Evolutionary conservation across 179 eudicot species (phyloP), one percentile per base, ranked within the genome.

Genomic region (Kewa caespitosa): DNA sequence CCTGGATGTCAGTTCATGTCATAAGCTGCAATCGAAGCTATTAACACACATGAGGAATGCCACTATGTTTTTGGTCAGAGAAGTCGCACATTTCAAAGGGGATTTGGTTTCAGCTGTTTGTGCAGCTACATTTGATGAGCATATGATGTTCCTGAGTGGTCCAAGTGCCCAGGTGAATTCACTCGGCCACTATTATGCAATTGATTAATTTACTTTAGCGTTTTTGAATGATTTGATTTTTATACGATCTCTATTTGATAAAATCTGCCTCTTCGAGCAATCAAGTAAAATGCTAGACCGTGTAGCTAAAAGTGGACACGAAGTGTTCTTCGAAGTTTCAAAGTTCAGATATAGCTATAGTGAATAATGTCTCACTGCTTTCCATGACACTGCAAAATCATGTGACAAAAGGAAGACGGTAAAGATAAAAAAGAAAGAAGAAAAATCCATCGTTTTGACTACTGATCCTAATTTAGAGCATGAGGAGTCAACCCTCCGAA

Each of bases 131-230:
- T 82, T 93, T 69, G 68, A 76, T 13, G 92, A 86, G 75, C 85
- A 86, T 76, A 75, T 65, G 27, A 79, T 74, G 73, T 86, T 92
- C 42, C 76, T 87, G 80, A 85, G 85, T 71, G 87, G 80, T 84
- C 87, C 82, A 77, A 28, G 83, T 57, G 33, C 30, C 28, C 89
- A 94, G 97, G 98, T 94, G 74, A 79, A 23, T 60, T 50, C 32
- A 42, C 27, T 67, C 18, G 3, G 25, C 14, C 34, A 27, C 15
- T 64, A 0, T 41, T 66, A 17, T 52, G 18, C 67, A 46, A 39
- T 60, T 54, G 6, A 14, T n/a, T 59, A 30, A 59, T 12, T 31
- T n/a, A 59, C 28, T 13, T 28, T 2, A 9, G 28, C 20, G 64
- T 59, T 2, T 12, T 50, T 50, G 20, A 59, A 30, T 48, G 30